phyloP scores from a whole-genome alignment of 2,329 filamentous ascomycete species.

The Madurella mycetomatis region DNA sequence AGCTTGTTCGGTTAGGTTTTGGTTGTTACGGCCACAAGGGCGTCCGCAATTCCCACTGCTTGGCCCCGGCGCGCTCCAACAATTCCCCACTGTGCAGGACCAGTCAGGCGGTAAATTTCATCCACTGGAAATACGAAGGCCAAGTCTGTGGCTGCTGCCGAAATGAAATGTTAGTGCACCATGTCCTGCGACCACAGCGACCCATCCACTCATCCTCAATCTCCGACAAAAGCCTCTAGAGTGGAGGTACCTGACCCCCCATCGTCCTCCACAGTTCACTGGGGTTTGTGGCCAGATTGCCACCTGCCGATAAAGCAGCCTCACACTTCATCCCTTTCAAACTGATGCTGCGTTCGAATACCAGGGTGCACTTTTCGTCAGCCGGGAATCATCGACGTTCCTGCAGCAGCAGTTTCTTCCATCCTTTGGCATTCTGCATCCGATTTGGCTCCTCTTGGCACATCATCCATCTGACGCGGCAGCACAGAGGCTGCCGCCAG shows the following conservation, averaged over 20 bases:
- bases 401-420: not conserved
- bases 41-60: too few species aligned
- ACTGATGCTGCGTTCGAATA: not conserved
- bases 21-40: too few species aligned
- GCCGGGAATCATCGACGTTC: not conserved
- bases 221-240: conserved; percentile 11
- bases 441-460: too few species aligned
- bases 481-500: not conserved
- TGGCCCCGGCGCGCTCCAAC: too few species aligned
- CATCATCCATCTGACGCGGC: not conserved
- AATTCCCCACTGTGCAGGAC: not conserved
- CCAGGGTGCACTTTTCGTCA: not conserved
- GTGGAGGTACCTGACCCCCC: conserved; percentile 16
- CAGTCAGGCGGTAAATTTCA: conserved; percentile 6
- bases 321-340: not conserved
- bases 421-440: not conserved
- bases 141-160: not conserved
- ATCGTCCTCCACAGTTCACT: conserved; percentile 14
- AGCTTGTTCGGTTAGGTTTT: too few species aligned
- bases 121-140: not conserved
- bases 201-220: conserved; percentile 13
- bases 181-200: conserved; percentile 1
- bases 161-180: conserved; percentile 19
- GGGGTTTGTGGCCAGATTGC: conserved; percentile 23
- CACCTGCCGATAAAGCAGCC: conserved; percentile 2